A percentile compares a stretch with the other conserved stretches of the same genome.
Conservation (phyloP, 441 rosid species). For the Hura crepitans region DNA sequence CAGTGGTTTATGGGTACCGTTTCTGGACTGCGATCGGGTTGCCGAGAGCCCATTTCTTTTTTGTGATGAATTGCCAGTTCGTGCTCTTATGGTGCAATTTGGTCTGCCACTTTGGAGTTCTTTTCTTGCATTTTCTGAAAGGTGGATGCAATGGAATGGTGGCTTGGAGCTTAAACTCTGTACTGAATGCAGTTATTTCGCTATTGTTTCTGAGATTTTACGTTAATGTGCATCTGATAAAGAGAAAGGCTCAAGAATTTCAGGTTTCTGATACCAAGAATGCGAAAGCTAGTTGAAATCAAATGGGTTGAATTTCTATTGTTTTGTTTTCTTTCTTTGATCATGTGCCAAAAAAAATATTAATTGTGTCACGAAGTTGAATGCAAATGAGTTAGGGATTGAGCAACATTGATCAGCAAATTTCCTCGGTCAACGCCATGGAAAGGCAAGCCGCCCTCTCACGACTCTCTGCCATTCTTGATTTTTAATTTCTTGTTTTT, state of each 20-base stretch:
- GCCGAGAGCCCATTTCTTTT: slow-evolving; percentile 53
- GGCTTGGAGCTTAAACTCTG: slow-evolving; percentile 74
- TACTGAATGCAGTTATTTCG: slow-evolving; percentile 50
- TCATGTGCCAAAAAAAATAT: too few relatives aligned
- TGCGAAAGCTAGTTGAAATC: not conserved
- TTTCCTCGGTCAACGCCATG: not conserved
- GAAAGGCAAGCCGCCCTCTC: not conserved
- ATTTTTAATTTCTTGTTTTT: not conserved
- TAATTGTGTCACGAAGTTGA: too few relatives aligned
- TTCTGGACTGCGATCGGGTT: slow-evolving; percentile 79
- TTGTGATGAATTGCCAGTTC: slow-evolving; percentile 66
- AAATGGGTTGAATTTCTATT: too few relatives aligned
- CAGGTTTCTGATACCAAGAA: not conserved
- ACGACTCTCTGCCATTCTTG: too few relatives aligned
- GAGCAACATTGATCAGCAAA: not conserved
- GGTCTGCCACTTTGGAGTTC: slow-evolving; percentile 67
- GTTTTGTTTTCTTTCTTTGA: not conserved
- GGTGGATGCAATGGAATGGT: slow-evolving; percentile 90
- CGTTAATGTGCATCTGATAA: slow-evolving; percentile 34
- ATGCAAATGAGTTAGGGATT: not conserved
- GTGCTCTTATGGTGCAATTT: slow-evolving; percentile 57
- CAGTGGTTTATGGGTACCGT: slow-evolving; percentile 70
- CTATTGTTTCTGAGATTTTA: slow-evolving; percentile 60
- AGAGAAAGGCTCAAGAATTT: slow-evolving; percentile 8
- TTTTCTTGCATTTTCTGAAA: slow-evolving; percentile 56